Evolutionary conservation across 495 filamentous ascomycete species (phyloP).

Genomic region (Penicillium argentinense): DNA sequence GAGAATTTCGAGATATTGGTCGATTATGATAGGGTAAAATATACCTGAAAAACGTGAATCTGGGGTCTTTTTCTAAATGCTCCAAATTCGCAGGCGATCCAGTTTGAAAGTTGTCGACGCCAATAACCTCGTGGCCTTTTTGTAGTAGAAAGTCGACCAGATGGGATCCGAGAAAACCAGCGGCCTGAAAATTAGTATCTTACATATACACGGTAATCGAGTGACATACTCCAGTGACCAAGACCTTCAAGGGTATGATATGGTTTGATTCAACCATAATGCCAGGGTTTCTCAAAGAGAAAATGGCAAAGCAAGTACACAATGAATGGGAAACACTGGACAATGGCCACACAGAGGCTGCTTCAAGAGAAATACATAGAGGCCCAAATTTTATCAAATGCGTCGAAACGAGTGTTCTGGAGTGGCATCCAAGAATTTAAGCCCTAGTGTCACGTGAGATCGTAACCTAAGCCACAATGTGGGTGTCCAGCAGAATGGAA

Average conservation of each 20-base stretch:
- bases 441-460: too few relatives aligned
- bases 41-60: slow-evolving; percentile 14
- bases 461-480: too few relatives aligned
- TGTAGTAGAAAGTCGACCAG: slow-evolving; percentile 18
- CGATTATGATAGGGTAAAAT: not conserved
- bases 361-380: too few relatives aligned
- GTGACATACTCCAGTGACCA: not conserved
- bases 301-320: too few relatives aligned
- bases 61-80: slow-evolving; percentile 7
- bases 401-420: too few relatives aligned
- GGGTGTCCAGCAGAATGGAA: too few relatives aligned
- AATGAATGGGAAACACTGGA: too few relatives aligned
- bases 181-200: slow-evolving; percentile 6
- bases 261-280: not conserved
- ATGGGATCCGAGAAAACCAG: slow-evolving; percentile 20
- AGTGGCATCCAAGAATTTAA: too few relatives aligned
- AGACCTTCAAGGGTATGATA: not conserved
- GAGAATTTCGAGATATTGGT: not conserved
- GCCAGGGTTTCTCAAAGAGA: too few relatives aligned
- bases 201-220: not conserved
- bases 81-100: slow-evolving; percentile 11
- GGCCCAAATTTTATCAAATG: too few relatives aligned
- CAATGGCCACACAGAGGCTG: too few relatives aligned
- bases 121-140: slow-evolving; percentile 16
- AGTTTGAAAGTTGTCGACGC: slow-evolving; percentile 15